Evolutionary conservation across 306 rosid genomes (phyloP).

Genomic region (Pyrus betulifolia): DNA sequence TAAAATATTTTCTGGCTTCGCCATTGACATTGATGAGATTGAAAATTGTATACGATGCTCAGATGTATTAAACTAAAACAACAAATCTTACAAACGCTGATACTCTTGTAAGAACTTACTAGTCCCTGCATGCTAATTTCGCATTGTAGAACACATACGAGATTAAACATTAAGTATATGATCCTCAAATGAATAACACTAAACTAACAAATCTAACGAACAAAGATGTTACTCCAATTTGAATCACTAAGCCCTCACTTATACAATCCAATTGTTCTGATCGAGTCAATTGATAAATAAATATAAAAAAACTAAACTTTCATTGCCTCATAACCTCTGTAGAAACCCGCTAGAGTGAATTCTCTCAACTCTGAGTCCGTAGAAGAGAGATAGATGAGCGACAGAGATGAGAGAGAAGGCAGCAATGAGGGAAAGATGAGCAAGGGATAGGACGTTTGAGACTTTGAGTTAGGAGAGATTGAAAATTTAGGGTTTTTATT

Average conservation of each 20-base stretch:
- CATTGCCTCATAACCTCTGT: too few relatives aligned
- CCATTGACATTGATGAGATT: neutral
- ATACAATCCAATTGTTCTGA: neutral
- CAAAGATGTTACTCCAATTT: neutral
- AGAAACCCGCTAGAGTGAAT: too few relatives aligned
- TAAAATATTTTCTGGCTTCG: too few relatives aligned
- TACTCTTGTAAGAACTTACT: neutral
- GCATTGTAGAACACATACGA: neutral
- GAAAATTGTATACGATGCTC: neutral
- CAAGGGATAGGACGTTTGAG: too few relatives aligned
- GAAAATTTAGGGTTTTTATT: too few relatives aligned
- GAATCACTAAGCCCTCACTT: neutral
- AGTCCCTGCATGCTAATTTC: neutral
- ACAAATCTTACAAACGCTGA: neutral
- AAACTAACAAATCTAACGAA: neutral
- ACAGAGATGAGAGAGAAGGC: too few relatives aligned
- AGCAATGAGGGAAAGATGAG: too few relatives aligned
- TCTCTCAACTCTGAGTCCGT: too few relatives aligned
- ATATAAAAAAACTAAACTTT: neutral
- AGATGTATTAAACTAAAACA: neutral
- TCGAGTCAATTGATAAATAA: neutral
- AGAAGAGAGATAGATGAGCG: too few relatives aligned
- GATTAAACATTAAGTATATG: neutral
- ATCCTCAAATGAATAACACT: neutral
- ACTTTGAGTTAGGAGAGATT: too few relatives aligned